Evolutionary conservation across 306 rosid species (phyloP), one percentile per base, ranked within the genome.

Genomic region (Vicia faba): DNA sequence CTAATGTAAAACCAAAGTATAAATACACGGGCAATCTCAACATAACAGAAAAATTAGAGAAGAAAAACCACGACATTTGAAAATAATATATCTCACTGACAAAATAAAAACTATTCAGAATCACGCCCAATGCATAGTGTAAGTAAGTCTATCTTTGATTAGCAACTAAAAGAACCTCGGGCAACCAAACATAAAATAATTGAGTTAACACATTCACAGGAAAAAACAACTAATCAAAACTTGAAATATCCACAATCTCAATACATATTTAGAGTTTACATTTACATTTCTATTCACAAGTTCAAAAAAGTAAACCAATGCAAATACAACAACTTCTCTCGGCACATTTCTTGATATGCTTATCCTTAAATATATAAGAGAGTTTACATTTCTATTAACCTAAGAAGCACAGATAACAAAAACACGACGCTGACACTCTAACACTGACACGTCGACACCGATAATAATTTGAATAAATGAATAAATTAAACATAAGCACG

Each of bases 1-100:
- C 7, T 29, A 26, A 19, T 64, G 7, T 33, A 59, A 75, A 61
- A 25, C 15, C 25, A 64, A 7, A n/a, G 46, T n/a, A 62, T 56
- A 72, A 16, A 66, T 4, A 72, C 20, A 31, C 7, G 64, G 36
- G 40, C 16, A 53, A 71, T 45, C 49, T 71, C 63, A 61, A 25
- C 19, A 46, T 41, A 36, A 28, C 45, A 19, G 16, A 18, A 41
- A 14, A 48, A 64, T 8, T 8, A 31, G 16, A 15, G 63, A 41
- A 35, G 51, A 70, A 35, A 54, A 43, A 36, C 50, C 61, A 28
- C 4, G 43, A 68, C 15, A 35, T 5, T 44, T 5, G 19, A 15
- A 31, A 61, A 46, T 36, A 54, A 61, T 18, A 48, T 13, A 15
- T 25, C 7, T 15, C 43, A 11, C 23, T 26, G 16, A 18, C 49